phyloP scores from a whole-genome alignment of 176 grass and related monocot species.

The Poa pratensis region DNA sequence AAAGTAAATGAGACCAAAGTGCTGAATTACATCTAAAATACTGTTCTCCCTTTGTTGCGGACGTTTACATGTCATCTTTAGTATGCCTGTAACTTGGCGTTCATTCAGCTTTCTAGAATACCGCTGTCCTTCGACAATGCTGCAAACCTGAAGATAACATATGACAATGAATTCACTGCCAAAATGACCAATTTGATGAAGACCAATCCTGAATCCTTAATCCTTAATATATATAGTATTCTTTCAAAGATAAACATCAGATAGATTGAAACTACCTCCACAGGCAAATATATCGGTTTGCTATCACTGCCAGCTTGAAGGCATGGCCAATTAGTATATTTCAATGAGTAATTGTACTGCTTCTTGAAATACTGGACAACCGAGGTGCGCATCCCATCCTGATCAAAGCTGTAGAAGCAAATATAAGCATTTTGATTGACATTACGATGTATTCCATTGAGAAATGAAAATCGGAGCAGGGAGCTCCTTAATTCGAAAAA shows the following conservation, averaged over 20 bases:
- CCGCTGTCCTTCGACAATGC: slow-evolving; percentile 67
- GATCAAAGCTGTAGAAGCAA: slow-evolving; percentile 65
- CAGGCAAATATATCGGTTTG: slow-evolving; percentile 66
- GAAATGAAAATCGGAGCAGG: not conserved
- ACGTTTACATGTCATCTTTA: slow-evolving; percentile 63
- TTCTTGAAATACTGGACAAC: slow-evolving; percentile 73
- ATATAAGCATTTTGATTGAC: not conserved
- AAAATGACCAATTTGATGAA: not conserved
- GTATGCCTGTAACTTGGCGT: slow-evolving; percentile 56
- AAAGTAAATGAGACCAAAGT: not conserved
- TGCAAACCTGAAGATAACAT: slow-evolving; percentile 59
- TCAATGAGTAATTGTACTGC: slow-evolving; percentile 49
- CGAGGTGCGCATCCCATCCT: slow-evolving; percentile 41
- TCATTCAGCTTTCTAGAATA: slow-evolving; percentile 72
- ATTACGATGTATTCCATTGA: not conserved
- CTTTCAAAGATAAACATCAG: not conserved
- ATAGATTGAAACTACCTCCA: slow-evolving; percentile 54
- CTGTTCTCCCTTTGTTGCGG: slow-evolving; percentile 54
- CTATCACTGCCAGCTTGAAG: slow-evolving; percentile 69
- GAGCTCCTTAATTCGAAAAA: not conserved
- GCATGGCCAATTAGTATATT: slow-evolving; percentile 65
- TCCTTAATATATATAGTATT: not conserved
- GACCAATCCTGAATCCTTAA: not conserved
- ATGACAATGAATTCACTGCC: not conserved
- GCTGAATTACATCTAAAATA: slow-evolving; percentile 53